phyloP scores from a whole-genome alignment of 495 filamentous ascomycete genomes.

The Podospora didyma region DNA sequence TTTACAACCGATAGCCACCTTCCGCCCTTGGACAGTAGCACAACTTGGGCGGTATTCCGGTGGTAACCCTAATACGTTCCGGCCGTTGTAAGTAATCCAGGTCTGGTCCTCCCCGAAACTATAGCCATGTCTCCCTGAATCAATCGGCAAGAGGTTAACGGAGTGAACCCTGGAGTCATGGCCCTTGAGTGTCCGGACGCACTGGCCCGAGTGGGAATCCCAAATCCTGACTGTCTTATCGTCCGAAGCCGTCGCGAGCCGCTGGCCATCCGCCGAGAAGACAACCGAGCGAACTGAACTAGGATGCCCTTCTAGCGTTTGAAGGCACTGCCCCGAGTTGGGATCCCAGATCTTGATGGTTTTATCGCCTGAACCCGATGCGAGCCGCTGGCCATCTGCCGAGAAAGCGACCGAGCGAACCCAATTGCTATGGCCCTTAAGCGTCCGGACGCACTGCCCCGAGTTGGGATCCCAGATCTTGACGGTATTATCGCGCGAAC shows the following conservation, averaged over 20 bases:
- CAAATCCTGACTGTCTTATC: slow-evolving; percentile 58
- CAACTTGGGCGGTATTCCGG: slow-evolving; percentile 21
- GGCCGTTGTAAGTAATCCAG: slow-evolving; percentile 22
- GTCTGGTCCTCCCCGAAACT: slow-evolving; percentile 8
- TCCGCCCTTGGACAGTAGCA: slow-evolving; percentile 9
- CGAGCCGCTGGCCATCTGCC: slow-evolving; percentile 55
- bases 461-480: background rate
- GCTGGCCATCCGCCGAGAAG: slow-evolving; percentile 34
- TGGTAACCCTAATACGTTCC: slow-evolving; percentile 24
- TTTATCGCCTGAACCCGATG: slow-evolving; percentile 80
- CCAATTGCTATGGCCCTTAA: background rate
- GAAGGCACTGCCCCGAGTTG: background rate
- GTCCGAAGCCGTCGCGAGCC: slow-evolving; percentile 79
- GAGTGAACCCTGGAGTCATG: background rate
- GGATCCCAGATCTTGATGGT: slow-evolving; percentile 76
- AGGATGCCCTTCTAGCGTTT: background rate
- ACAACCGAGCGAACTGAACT: background rate
- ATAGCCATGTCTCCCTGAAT: slow-evolving; percentile 3
- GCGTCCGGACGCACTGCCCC: background rate
- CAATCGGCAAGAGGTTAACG: background rate
- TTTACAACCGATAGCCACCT: slow-evolving; percentile 13
- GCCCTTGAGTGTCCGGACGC: background rate
- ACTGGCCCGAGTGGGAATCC: background rate
- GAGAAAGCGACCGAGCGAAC: slow-evolving; percentile 6
- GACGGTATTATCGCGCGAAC: background rate